Percentiles rank a stretch among this genome's conserved stretches.
Conservation (phyloP, 139 green algal species). For the Pleodorina starrii region DNA sequence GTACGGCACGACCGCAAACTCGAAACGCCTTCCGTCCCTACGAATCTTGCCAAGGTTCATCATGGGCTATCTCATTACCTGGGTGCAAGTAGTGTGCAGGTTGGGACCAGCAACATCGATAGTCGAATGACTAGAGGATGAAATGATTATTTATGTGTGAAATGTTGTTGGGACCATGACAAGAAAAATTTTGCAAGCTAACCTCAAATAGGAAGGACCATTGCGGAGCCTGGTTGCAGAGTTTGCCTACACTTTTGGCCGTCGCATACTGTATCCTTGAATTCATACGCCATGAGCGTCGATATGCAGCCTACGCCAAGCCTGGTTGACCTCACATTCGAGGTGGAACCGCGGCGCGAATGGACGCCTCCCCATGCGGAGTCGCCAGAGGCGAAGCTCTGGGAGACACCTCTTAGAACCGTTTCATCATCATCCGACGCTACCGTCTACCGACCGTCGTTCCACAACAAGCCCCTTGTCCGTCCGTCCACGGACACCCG, state of each 20-base stretch:
- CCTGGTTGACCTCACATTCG: slow-evolving; percentile 3
- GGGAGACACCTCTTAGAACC: not conserved
- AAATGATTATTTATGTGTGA: not conserved
- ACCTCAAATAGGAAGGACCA: not conserved
- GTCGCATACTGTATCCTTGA: not conserved
- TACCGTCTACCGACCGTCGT: not conserved
- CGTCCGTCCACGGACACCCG: not conserved
- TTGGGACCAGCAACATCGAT: not conserved
- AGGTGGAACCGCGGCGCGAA: not conserved
- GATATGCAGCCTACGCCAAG: not conserved
- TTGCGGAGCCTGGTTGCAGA: not conserved
- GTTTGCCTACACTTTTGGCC: not conserved
- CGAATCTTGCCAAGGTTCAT: no score
- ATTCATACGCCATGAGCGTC: not conserved
- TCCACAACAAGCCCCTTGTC: not conserved
- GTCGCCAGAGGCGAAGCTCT: not conserved
- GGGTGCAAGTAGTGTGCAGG: not conserved
- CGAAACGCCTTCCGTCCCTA: no score
- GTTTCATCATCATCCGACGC: not conserved
- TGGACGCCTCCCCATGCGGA: not conserved
- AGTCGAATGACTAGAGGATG: slow-evolving; percentile 8
- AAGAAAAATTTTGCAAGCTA: not conserved
- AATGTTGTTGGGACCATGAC: not conserved
- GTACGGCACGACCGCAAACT: no score
- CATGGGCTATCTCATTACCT: no score